Conservation (phyloP, 1,284 basidiomycete species). For the Ustilago sp. region DNA sequence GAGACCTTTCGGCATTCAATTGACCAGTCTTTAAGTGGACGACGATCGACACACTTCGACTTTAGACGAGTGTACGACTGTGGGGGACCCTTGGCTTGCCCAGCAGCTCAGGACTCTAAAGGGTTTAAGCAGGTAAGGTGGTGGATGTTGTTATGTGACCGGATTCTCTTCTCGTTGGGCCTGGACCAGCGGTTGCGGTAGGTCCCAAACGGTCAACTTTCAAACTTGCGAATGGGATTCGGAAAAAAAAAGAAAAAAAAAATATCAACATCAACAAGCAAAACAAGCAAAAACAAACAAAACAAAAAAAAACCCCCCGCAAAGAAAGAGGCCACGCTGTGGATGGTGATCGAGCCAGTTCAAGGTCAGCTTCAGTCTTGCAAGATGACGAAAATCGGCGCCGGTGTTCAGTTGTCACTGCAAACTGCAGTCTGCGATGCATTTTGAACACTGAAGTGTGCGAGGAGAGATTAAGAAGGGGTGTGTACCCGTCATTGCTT, state of each 20-base stretch:
- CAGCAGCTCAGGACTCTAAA: constrained; percentile 1
- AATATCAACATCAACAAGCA: not conserved
- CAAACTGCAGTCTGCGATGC: not conserved
- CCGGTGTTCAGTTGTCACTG: constrained; percentile 10
- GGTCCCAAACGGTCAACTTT: not conserved
- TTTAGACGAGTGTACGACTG: not conserved
- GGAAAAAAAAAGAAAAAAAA: not conserved
- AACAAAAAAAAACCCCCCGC: not conserved
- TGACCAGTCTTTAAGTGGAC: not conserved
- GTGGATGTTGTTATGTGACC: not conserved
- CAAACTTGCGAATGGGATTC: not conserved
- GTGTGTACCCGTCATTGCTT: not conserved
- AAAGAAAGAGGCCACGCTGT: not conserved
- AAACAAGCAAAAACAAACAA: too few relatives aligned
- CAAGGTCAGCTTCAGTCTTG: constrained; percentile 4
- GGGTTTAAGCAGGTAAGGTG: constrained; percentile 9
- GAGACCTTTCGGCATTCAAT: not conserved
- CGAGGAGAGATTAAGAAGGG: not conserved
- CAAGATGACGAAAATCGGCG: constrained; percentile 13
- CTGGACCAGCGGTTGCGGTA: not conserved
- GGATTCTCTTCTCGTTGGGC: not conserved
- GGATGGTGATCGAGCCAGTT: constrained; percentile 7
- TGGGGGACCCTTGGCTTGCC: constrained; percentile 1
- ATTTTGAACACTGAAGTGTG: not conserved
- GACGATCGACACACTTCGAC: not conserved